phyloP scores from a whole-genome alignment of 306 rosid genomes.

The Castanea crenata region DNA sequence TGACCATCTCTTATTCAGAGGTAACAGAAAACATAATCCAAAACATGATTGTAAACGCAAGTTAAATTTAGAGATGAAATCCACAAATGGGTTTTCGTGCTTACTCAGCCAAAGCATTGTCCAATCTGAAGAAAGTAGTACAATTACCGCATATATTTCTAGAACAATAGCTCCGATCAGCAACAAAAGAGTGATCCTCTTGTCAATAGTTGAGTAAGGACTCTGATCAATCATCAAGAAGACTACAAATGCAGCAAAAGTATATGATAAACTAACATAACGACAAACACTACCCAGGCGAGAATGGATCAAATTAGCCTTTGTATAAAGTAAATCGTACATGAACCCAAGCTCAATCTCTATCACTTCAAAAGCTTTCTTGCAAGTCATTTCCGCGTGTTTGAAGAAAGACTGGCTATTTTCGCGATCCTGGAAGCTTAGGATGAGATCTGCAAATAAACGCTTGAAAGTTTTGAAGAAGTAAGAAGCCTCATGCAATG shows the following conservation, averaged over 20 bases:
- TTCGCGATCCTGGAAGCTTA: not conserved
- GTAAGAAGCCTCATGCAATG: no score
- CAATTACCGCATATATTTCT: not conserved
- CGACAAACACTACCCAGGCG: not conserved
- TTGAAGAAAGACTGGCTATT: not conserved
- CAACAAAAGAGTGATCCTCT: not conserved
- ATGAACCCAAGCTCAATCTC: not conserved
- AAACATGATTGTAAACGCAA: no score
- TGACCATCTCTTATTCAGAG: not conserved
- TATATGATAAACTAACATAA: not conserved
- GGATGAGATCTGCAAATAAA: not conserved
- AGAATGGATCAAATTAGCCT: not conserved
- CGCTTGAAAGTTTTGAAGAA: no score
- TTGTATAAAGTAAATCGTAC: not conserved
- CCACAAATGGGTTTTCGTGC: not conserved
- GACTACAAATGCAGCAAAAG: not conserved
- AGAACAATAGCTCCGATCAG: not conserved
- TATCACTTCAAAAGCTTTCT: not conserved
- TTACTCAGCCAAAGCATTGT: not conserved
- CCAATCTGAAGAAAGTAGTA: not conserved
- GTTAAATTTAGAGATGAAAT: no score
- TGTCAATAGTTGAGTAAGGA: not conserved
- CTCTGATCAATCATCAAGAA: not conserved
- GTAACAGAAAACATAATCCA: no score
- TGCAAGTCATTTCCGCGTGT: not conserved